Evolutionary conservation across 1,284 basidiomycete genomes (phyloP).

Genomic region (Tausonia pullulans): DNA sequence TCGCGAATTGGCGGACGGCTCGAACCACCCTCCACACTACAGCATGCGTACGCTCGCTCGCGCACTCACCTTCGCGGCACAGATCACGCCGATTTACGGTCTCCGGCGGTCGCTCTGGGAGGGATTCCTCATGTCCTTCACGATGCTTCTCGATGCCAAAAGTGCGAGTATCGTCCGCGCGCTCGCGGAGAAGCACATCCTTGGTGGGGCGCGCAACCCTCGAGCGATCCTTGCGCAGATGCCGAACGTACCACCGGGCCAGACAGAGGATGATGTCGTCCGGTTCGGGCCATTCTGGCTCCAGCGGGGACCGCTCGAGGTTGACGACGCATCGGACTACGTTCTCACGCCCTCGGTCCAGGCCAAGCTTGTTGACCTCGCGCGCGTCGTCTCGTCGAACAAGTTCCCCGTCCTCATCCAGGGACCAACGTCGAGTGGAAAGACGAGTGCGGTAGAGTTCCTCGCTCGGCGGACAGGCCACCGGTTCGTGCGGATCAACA

Average conservation of each 20-base stretch:
- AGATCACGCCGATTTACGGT: conserved; percentile 66
- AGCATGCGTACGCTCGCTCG: conserved; percentile 93
- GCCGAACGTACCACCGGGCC: conserved; percentile 47
- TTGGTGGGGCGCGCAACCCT: conserved; percentile 70
- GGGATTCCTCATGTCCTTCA: conserved; percentile 94
- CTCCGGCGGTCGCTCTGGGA: conserved; percentile 86
- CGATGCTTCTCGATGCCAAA: conserved; percentile 76
- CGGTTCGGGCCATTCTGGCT: conserved; percentile 91
- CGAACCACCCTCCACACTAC: conserved; percentile 90
- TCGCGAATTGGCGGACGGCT: conserved; percentile 85
- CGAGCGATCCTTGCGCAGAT: conserved; percentile 60
- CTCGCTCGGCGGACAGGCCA: conserved; percentile 89
- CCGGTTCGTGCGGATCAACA: conserved; percentile 95
- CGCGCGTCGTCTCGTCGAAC: conserved; percentile 78
- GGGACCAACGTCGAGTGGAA: conserved; percentile 94
- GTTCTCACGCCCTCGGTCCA: conserved; percentile 96
- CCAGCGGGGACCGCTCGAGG: conserved; percentile 59
- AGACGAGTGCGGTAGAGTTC: conserved; percentile 95
- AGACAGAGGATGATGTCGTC: conserved; percentile 50
- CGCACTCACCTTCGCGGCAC: conserved; percentile 80
- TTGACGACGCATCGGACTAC: conserved; percentile 54
- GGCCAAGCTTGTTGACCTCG: conserved; percentile 80
- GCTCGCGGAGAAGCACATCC: conserved; percentile 67
- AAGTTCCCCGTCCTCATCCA: conserved; percentile 94
- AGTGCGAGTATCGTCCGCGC: conserved; percentile 58